These are phyloP conservation scores for Penicillium maclennaniae DNA, from an alignment of 495 filamentous ascomycete genomes.

Conservation along the genomic window DNA sequence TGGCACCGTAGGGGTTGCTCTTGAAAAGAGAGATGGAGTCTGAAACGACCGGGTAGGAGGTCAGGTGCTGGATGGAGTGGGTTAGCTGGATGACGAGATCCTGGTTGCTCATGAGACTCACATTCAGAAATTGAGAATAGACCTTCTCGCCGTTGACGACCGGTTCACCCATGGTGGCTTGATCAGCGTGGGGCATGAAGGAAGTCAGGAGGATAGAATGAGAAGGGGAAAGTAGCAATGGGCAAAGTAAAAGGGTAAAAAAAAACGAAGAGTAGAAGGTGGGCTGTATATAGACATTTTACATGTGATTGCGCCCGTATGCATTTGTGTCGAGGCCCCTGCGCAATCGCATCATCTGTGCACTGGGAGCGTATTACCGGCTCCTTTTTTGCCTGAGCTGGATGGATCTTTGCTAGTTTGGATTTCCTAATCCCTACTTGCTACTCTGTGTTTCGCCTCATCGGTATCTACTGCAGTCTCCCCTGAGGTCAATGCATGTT, in stretches of 20 bases:
- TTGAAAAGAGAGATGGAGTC: conserved; percentile 77
- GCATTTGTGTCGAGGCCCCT: conserved; percentile 23
- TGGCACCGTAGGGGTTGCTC: conserved; percentile 72
- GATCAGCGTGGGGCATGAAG: conserved; percentile 44
- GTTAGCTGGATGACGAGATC: conserved; percentile 18
- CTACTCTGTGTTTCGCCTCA: background rate
- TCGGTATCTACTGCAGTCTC: background rate
- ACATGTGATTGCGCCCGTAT: conserved; percentile 31
- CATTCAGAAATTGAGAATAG: conserved; percentile 63
- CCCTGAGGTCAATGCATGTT: background rate
- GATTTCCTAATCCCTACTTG: background rate
- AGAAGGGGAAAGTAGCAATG: background rate
- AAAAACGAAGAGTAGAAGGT: conserved; percentile 4
- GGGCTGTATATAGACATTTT: conserved; percentile 22
- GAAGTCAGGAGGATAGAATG: background rate
- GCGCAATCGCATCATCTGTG: conserved; percentile 25
- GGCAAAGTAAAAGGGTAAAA: conserved; percentile 1
- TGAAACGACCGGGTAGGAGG: conserved; percentile 78
- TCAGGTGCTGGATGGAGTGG: conserved; percentile 60
- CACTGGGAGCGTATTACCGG: conserved; percentile 7
- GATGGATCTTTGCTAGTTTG: background rate
- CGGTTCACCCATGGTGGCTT: conserved; percentile 42
- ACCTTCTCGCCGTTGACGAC: conserved; percentile 64
- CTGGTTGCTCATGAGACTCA: conserved; percentile 25
- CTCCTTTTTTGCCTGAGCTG: conserved; percentile 1